Evolutionary conservation across 495 filamentous ascomycete species (phyloP).

Genomic region (Echria macrotheca): DNA sequence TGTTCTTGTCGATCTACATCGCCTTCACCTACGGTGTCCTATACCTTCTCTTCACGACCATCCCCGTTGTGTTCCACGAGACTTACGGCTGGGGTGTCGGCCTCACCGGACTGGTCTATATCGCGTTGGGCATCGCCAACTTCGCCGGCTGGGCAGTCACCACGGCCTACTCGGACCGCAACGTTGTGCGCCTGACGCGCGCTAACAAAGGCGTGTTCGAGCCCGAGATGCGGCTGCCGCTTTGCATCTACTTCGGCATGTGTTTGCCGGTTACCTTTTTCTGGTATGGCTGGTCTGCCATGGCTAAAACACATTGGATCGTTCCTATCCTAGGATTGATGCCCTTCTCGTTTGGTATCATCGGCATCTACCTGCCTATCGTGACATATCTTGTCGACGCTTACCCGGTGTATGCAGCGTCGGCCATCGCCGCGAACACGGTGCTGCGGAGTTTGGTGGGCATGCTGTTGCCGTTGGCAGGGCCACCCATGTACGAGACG

Average conservation of each 20-base stretch:
- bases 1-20: constrained; percentile 66
- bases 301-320: constrained; percentile 35
- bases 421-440: constrained; percentile 50
- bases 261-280: constrained; percentile 42
- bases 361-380: constrained; percentile 47
- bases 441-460: constrained; percentile 50
- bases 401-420: constrained; percentile 56
- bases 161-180: constrained; percentile 36
- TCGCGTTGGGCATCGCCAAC: constrained; percentile 42
- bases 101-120: constrained; percentile 39
- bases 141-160: constrained; percentile 30
- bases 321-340: constrained; percentile 49
- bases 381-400: constrained; percentile 57
- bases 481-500: constrained; percentile 45
- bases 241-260: constrained; percentile 32
- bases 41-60: constrained; percentile 72
- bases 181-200: constrained; percentile 34
- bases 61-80: constrained; percentile 54
- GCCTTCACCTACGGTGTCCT: constrained; percentile 69
- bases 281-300: constrained; percentile 42
- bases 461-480: constrained; percentile 52
- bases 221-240: constrained; percentile 50
- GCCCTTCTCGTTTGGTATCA: constrained; percentile 47
- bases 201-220: constrained; percentile 50
- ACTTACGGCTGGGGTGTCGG: constrained; percentile 42